A percentile compares a stretch with the other conserved stretches of the same genome.
Evolutionary conservation across 352 stramenopile species (phyloP).

Genomic region (Phytopythium aichiense): DNA sequence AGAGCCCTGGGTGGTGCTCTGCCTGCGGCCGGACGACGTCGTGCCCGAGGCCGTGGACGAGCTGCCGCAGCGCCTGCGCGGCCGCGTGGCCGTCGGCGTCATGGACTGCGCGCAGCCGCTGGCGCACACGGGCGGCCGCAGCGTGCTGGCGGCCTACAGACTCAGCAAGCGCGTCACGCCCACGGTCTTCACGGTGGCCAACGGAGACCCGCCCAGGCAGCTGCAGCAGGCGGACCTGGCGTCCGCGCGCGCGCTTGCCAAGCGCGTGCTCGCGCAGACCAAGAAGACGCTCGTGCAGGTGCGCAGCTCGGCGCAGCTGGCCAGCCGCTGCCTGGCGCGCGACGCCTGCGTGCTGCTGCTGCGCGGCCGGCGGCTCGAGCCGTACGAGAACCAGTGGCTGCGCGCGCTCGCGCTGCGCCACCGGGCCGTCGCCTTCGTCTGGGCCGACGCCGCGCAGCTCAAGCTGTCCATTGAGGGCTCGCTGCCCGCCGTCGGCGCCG

Average conservation of each 20-base stretch:
- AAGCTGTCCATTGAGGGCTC: slow-evolving; percentile 69
- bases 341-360: slow-evolving; percentile 62
- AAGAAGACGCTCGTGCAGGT: slow-evolving; percentile 46
- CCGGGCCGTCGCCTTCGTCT: slow-evolving; percentile 63
- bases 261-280: slow-evolving; percentile 44
- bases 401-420: slow-evolving; percentile 51
- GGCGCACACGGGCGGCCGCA: slow-evolving; percentile 41
- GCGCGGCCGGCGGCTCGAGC: slow-evolving; percentile 43
- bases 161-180: slow-evolving; percentile 57
- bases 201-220: slow-evolving; percentile 37
- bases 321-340: slow-evolving; percentile 61
- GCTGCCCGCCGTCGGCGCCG: slow-evolving; percentile 31
- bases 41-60: slow-evolving; percentile 73
- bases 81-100: slow-evolving; percentile 60
- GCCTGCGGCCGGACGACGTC: slow-evolving; percentile 56
- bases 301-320: slow-evolving; percentile 62
- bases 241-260: slow-evolving; percentile 50
- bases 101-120: slow-evolving; percentile 70
- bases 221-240: slow-evolving; percentile 69
- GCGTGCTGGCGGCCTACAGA: slow-evolving; percentile 51
- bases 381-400: slow-evolving; percentile 75
- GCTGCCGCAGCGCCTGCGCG: slow-evolving; percentile 44
- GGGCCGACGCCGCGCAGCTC: slow-evolving; percentile 57
- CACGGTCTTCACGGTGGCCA: slow-evolving; percentile 78
- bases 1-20: slow-evolving; percentile 82